A percentile compares a stretch with the other conserved stretches of the same genome.
Conservation (phyloP, 2,329 filamentous ascomycete genomes). For the Dothideomycetes sp. region DNA sequence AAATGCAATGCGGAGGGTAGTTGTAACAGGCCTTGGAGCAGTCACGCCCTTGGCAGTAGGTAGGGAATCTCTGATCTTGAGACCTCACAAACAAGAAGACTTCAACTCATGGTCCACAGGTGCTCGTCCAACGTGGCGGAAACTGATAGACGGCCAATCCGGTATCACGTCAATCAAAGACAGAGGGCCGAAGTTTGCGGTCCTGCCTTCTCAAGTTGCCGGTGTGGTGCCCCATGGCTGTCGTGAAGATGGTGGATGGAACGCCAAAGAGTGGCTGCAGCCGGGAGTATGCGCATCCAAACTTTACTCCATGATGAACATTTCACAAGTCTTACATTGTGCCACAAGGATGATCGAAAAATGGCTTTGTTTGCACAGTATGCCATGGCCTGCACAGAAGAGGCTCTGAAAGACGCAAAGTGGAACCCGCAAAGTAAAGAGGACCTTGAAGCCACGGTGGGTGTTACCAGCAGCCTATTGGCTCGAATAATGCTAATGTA, state of each 20-base stretch:
- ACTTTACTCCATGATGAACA: conserved; percentile 16
- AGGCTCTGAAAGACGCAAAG: conserved; percentile 72
- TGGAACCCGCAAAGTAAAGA: conserved; percentile 55
- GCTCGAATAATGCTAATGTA: neutral
- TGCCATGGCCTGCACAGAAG: conserved; percentile 72
- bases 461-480: conserved; percentile 9
- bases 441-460: conserved; percentile 60
- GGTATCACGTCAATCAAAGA: conserved; percentile 66
- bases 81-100: neutral
- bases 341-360: conserved; percentile 53
- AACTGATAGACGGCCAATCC: conserved; percentile 66
- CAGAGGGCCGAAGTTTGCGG: conserved; percentile 52
- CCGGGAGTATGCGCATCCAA: conserved; percentile 23
- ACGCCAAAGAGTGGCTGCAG: conserved; percentile 34
- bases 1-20: conserved; percentile 39
- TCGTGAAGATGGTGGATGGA: conserved; percentile 32
- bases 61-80: conserved; percentile 1
- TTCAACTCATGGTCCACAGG: conserved; percentile 30
- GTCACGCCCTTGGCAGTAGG: conserved; percentile 31
- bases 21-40: conserved; percentile 38
- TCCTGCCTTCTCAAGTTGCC: conserved; percentile 74
- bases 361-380: conserved; percentile 93
- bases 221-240: conserved; percentile 60
- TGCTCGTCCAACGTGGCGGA: conserved; percentile 65
- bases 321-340: conserved; percentile 36